Percentiles rank a stretch among this genome's conserved stretches.
Evolutionary conservation across 2,329 filamentous ascomycete genomes (phyloP).

Genomic region (Ciborinia camelliae): DNA sequence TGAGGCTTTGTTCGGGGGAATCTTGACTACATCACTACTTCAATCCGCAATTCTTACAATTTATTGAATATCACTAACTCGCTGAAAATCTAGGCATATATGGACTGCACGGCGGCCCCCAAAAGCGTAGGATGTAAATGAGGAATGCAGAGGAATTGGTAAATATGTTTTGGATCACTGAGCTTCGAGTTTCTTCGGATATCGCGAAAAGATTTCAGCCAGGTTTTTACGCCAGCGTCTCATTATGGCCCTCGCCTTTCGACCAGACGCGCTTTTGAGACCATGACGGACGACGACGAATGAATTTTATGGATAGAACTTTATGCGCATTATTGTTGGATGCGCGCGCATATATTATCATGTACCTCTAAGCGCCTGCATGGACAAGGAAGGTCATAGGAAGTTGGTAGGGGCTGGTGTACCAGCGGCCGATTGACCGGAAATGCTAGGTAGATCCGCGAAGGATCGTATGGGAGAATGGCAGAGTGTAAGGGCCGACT

Average conservation of each 20-base stretch:
- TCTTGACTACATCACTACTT: neutral
- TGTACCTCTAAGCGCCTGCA: constrained; percentile 23
- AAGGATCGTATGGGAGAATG: neutral
- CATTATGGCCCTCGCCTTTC: constrained; percentile 4
- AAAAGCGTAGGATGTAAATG: neutral
- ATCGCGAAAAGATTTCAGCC: constrained; percentile 12
- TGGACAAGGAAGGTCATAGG: constrained; percentile 5
- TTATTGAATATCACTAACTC: constrained; percentile 13
- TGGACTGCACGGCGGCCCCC: constrained; percentile 35
- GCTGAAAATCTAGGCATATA: constrained; percentile 30
- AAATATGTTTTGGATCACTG: neutral
- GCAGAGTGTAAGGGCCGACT: neutral
- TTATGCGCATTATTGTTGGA: constrained; percentile 12
- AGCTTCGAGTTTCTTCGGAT: constrained; percentile 4
- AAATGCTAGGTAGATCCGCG: constrained; percentile 5
- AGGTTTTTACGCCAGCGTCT: constrained; percentile 8
- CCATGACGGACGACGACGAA: neutral
- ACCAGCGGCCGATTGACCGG: constrained; percentile 2
- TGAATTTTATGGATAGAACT: constrained; percentile 5
- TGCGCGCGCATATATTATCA: constrained; percentile 20
- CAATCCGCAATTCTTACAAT: neutral
- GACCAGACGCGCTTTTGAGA: constrained; percentile 1
- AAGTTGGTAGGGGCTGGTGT: neutral
- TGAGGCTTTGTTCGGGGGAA: neutral
- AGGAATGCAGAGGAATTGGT: neutral